Evolutionary conservation across 2,329 filamentous ascomycete species (phyloP), one percentile per base, ranked within the genome.

Genomic region (Camillea tinctor): DNA sequence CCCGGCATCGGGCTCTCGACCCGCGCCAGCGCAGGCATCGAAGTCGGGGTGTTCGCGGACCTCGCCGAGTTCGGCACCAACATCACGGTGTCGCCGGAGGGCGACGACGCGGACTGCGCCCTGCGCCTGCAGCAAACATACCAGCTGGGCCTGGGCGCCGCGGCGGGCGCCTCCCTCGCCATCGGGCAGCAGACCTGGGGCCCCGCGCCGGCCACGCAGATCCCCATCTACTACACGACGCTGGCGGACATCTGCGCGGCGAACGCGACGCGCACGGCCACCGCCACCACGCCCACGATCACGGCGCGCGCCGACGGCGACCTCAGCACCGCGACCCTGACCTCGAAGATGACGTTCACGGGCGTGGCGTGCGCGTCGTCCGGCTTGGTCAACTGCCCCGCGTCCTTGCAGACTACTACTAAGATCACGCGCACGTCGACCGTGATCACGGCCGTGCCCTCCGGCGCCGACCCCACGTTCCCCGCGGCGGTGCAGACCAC

Each of bases 1-100:
- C 66, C 69, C 0, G 52, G 68, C 23, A 40, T 71, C 11, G 63
- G 54, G 1, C 57, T 65, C 21, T 36, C 55, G 3, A 60, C 57
- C 0, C 59, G 62, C 1, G 68, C 79, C 1, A 75, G 74, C 2
- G 75, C 77, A 5, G 84, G 83, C 15, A 71, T 85, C 2, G 78
- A 80, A 56, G 77, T 80, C 4, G 73, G 75, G 19, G 72, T 84
- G 1, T 85, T 77, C 66, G 79, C 81, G 24, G 77, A 86, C 62
- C 66, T 87, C 4, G 84, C 82, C 24, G 78, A 86, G 56, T 81
- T 87, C 63, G 74, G 73, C 11, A 82, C 82, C 13, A 84, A 82
- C 61, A 70, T 86, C 40, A 84, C 82, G 0, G 71, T 71, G 2
- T 63, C 68, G 0, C 66, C 75, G 2, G 62, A 67, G 3, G 67